Conservation (phyloP, 73 alveolate genomes). For the Tetrahymena thermophila region DNA sequence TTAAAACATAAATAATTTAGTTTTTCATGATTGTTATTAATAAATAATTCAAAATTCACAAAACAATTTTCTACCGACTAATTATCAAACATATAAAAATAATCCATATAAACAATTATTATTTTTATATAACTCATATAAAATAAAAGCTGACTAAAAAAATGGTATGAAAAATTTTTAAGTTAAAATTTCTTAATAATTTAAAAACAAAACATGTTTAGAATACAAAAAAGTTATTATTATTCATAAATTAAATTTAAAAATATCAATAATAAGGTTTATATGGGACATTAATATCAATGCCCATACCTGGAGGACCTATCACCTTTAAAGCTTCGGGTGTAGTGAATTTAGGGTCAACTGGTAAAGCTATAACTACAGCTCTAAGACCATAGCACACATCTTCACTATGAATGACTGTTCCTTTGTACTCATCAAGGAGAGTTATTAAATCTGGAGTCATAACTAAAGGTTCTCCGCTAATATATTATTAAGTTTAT, state of each 20-base stretch:
- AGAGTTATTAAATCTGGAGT: not conserved
- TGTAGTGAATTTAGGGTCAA: not conserved
- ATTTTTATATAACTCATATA: too few species aligned
- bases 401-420: not conserved
- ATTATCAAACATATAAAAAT: too few species aligned
- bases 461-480: not conserved
- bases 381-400: not conserved
- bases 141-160: too few species aligned
- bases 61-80: too few species aligned
- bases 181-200: too few species aligned
- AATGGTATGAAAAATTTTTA: too few species aligned
- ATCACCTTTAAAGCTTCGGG: not conserved
- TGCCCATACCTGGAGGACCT: not conserved
- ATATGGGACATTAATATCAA: not conserved
- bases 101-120: too few species aligned
- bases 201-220: too few species aligned
- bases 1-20: too few species aligned
- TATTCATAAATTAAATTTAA: not conserved
- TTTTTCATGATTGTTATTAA: too few species aligned
- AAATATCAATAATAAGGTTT: not conserved
- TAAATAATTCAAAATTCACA: too few species aligned
- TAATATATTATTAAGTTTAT: not conserved
- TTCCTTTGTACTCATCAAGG: not conserved
- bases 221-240: too few species aligned
- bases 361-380: not conserved